A percentile compares a stretch with the other conserved stretches of the same genome.
phyloP scores from a whole-genome alignment of 1,284 basidiomycete genomes.

The Heterobasidion annosum region DNA sequence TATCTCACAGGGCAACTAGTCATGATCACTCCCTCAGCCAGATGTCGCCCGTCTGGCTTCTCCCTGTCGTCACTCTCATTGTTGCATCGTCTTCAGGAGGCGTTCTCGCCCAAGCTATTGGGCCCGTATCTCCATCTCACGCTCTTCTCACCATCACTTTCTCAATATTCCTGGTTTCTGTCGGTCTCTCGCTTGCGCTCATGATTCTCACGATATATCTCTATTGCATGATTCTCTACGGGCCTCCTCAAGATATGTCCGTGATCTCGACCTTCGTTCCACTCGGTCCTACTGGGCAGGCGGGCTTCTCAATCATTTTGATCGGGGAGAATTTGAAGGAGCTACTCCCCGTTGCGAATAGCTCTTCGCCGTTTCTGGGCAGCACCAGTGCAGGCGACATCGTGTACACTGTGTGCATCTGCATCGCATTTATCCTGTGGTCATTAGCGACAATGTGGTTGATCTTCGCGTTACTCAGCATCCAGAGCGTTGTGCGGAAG shows the following conservation, averaged over 20 bases:
- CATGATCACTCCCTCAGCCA: conserved; percentile 49
- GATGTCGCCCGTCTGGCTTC: conserved; percentile 58
- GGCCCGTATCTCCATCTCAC: conserved; percentile 31
- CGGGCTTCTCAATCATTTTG: conserved; percentile 30
- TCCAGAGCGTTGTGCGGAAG: conserved; percentile 19
- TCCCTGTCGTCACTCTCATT: conserved; percentile 66
- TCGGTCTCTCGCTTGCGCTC: conserved; percentile 28
- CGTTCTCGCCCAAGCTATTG: conserved; percentile 41
- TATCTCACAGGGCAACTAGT: conserved; percentile 42
- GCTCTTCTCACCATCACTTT: conserved; percentile 48
- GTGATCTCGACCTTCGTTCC: conserved; percentile 36
- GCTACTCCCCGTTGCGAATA: conserved; percentile 17
- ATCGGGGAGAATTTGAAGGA: conserved; percentile 22
- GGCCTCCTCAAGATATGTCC: conserved; percentile 18
- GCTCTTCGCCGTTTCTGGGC: conserved; percentile 19
- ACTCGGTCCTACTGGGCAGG: conserved; percentile 37
- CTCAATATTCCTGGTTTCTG: conserved; percentile 25
- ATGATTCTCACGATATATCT: conserved; percentile 17
- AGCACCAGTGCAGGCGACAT: conserved; percentile 24
- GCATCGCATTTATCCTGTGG: conserved; percentile 33
- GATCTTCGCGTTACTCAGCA: conserved; percentile 24
- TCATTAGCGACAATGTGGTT: conserved; percentile 39
- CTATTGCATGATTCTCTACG: conserved; percentile 11
- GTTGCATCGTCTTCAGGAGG: conserved; percentile 63
- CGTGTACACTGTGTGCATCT: conserved; percentile 29